Base-by-base conservation (phyloP, 805 yeast species). In the Candida coleopterorum region DNA sequence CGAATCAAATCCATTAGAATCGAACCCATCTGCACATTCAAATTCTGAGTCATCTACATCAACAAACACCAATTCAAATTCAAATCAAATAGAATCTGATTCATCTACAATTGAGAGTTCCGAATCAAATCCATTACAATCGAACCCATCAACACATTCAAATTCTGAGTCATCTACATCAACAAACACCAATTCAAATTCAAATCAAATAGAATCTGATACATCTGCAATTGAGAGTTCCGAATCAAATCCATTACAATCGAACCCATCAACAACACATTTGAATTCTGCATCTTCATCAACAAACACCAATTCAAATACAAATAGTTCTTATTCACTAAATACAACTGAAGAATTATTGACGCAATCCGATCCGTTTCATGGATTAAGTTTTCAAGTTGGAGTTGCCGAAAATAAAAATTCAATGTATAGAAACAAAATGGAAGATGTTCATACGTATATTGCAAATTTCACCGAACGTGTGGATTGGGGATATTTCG, bases 391-490 rank as follows among this genome's bases (percentile, higher is more conserved):
- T 2, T 90, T 86, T 58, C 66, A 68, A 31, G 96, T 88, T 11
- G 97, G 97, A 4, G 95, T 90, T 7, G 77, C 94, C n/a, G 96
- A 88, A 48, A 89, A 87, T 58, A 79, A 81, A 45, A 93, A 93
- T 58, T 60, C 77, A 10, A 76, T 82, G 44, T 89, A 79, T 55
- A 71, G 98, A 39, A 77, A 83, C 35, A 77, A 88, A 20, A 90
- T 90, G 98, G 98, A 90, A 56, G 98, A 90, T 57, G 93, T 90
- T 6, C 97, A 90, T 57, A 85, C 94, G 0, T 86, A 84, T 50
- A 87, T 88, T 26, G 88, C 93, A 46, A 88, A 89, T 64, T 89
- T 85, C 65, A 93, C 89, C n/a, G 95, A 86, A 48, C 59, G 87
- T 39, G 65, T 83, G 21, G 96, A 88, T 56, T 84, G 95, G 83